A percentile compares a stretch with the other conserved stretches of the same genome.
Conservation (phyloP, 495 filamentous ascomycete genomes). For the Tuber indicum region DNA sequence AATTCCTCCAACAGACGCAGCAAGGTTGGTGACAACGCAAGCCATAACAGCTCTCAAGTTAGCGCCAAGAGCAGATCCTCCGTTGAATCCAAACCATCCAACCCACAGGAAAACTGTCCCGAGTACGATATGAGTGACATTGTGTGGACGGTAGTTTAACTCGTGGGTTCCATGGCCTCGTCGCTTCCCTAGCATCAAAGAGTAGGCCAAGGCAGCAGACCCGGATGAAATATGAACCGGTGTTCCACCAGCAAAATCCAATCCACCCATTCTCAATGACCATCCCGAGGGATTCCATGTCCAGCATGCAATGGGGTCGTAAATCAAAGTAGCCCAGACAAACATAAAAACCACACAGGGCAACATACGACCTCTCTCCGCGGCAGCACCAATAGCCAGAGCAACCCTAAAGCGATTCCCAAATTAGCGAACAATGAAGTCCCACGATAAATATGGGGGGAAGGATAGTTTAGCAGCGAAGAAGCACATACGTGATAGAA, state of each 20-base stretch:
- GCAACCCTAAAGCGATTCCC: constrained; percentile 55
- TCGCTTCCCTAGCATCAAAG: constrained; percentile 68
- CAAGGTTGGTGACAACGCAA: constrained; percentile 63
- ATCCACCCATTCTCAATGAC: constrained; percentile 73
- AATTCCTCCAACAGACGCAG: constrained; percentile 79
- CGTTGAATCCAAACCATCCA: constrained; percentile 99
- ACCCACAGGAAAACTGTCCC: constrained; percentile 99
- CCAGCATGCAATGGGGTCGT: constrained; percentile 96
- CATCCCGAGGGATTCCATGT: constrained; percentile 90
- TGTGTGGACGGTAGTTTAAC: constrained; percentile 94
- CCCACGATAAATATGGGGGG: neutral
- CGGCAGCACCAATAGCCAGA: constrained; percentile 83
- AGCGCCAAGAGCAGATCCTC: constrained; percentile 79
- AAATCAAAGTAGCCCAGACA: constrained; percentile 88
- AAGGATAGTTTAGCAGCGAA: neutral
- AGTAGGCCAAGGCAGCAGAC: constrained; percentile 78
- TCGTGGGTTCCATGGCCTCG: constrained; percentile 71
- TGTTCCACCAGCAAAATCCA: constrained; percentile 94
- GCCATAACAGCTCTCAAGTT: constrained; percentile 83
- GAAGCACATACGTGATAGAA: constrained; percentile 65
- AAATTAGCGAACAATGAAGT: neutral
- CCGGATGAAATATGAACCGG: constrained; percentile 95
- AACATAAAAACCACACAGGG: constrained; percentile 95
- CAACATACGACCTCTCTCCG: constrained; percentile 90
- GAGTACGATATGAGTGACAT: constrained; percentile 93